These are phyloP conservation scores for Murraya koenigii DNA, from an alignment of 345 rosid genomes.

Conservation along the genomic window DNA sequence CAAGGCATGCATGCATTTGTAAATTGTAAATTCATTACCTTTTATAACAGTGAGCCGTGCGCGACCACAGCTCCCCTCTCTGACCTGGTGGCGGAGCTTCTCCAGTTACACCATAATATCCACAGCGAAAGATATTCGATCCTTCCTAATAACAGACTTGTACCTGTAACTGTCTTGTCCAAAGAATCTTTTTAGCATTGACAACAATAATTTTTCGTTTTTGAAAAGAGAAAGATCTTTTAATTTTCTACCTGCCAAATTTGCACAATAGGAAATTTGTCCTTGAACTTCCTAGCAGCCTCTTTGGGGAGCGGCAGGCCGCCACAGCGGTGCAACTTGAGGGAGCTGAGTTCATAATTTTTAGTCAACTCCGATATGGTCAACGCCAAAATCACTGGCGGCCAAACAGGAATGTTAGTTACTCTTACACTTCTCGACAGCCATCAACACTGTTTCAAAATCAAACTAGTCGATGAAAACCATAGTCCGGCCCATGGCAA, in stretches of 20 bases:
- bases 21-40: slow-evolving; percentile 33
- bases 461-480: slow-evolving; percentile 52
- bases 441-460: slow-evolving; percentile 41
- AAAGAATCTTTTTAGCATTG: too few species aligned
- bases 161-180: too few species aligned
- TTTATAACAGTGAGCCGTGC: slow-evolving; percentile 84
- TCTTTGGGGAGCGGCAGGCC: slow-evolving; percentile 85
- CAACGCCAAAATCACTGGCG: slow-evolving; percentile 65
- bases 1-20: too few species aligned
- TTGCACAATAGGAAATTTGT: slow-evolving; percentile 61
- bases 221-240: too few species aligned
- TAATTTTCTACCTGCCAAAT: slow-evolving; percentile 48
- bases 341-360: slow-evolving; percentile 66
- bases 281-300: slow-evolving; percentile 50
- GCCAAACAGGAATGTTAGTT: slow-evolving; percentile 69
- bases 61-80: slow-evolving; percentile 83
- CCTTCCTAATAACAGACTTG: too few species aligned
- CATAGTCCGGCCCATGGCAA: slow-evolving; percentile 36
- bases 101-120: slow-evolving; percentile 34
- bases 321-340: slow-evolving; percentile 52
- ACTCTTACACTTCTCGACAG: slow-evolving; percentile 56
- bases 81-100: slow-evolving; percentile 66
- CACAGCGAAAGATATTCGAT: too few species aligned
- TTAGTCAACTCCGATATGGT: slow-evolving; percentile 54
- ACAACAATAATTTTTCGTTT: too few species aligned